Evolutionary conservation across 306 rosid species (phyloP), one percentile per base, ranked within the genome.

Genomic region (Corylus americana): DNA sequence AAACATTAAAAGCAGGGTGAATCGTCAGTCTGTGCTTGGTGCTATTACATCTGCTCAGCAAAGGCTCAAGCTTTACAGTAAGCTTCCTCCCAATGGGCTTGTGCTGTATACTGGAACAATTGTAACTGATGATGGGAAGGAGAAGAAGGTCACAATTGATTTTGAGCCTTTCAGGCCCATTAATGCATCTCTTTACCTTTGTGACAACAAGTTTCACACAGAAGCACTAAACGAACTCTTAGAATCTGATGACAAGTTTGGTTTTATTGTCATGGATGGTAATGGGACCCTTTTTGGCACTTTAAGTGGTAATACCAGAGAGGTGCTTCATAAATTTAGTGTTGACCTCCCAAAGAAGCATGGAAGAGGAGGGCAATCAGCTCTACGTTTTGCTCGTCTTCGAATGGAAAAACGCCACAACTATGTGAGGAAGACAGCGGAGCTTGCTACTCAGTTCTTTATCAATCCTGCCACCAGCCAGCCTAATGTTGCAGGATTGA

Each of bases 291-390:
- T 93, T 63, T 93, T 93, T 71, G 98, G 98, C 68, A 93, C 97
- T 8, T 74, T 93, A 73, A 93, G 97, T 75, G 98, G 98, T 64
- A 93, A 93, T 80, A 93, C 98, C 0, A 88, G 98, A 17, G 97
- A 93, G 83, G 94, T 93, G 63, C 97, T 93, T 75, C 97, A 93
- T 75, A 93, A 93, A 53, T 93, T 91, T 81, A 89, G 89, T 7
- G 98, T 93, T 49, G 98, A 93, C 80, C 87, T 91, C 2, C 98
- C 98, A 9, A 93, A 93, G 89, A 93, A 91, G 42, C 98, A 93
- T 11, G 97, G 98, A 64, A 87, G 98, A 90, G 98, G 98, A 91
- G 98, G 98, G 48, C 98, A 93, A 74, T 93, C 98, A 39, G 98
- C 98, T 11, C 83, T 89, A 71, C 91, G 98, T 71, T 93, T 93